Evolutionary conservation across 805 yeast species (phyloP), one percentile per base, ranked within the genome.

Genomic region (Saccharomyces jurei): DNA sequence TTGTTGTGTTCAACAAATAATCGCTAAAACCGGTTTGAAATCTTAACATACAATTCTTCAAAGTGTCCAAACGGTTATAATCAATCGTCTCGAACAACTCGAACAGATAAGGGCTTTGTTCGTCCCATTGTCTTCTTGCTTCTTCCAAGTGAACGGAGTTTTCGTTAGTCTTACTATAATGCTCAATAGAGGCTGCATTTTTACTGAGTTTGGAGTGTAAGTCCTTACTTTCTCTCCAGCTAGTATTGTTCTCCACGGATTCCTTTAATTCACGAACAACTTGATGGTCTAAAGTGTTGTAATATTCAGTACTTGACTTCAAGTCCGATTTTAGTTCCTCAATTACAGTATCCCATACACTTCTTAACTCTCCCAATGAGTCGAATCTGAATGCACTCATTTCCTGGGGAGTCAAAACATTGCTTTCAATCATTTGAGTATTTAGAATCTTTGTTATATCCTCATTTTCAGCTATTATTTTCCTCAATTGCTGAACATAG

Each of bases 1-100:
- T 68, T 13, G 78, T 74, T 41, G 74, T 71, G 36, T 68, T 68
- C 58, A 75, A 77, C 30, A 82, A 64, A 49, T 74, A 73, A 63
- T 85, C 89, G 48, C 78, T 76, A 54, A 77, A 73, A 46, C 82
- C 79, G 14, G 89, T 81, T 66, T 83, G 81, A 64, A 82, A 84
- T 63, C 82, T 82, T 50, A 84, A 74, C 54, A 91, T 75, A 53
- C 84, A 77, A 52, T 83, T 83, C 65, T 88, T 84, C 56, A 89
- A 73, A 55, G 82, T 77, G 56, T 71, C 75, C 69, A 81, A 76
- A 71, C 88, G 82, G 69, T 73, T 73, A 63, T 73, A 77, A 67
- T 89, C 96, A 60, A 85, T 82, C 57, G 76, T 77, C 65, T 89
- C 94, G 66, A 89, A 85, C 59, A 81, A 81, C 60, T 84, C 84